Evolutionary conservation across 148 eudicot species (phyloP), one percentile per base, ranked within the genome.

Genomic region (Agrostemma githago): DNA sequence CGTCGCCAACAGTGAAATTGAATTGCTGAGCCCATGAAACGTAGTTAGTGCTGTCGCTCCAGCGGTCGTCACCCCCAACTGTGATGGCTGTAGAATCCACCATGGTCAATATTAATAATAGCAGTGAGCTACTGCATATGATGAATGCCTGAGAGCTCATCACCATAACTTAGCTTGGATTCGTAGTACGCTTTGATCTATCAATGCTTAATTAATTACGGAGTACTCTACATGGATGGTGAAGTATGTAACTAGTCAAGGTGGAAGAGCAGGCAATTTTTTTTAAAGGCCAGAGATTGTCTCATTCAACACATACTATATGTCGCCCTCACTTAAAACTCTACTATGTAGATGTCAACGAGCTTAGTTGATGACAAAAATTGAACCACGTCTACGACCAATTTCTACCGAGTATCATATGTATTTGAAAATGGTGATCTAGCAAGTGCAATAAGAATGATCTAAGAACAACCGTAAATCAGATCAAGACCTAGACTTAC

Each of bases 21-120:
- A 69, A 46, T n/a, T 68, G 67, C 11, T 73, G 11, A 6, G 85
- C 80, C 90, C 90, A 87, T 6, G 66, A 8, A 53, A 68, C 61
- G 69, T 85, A 87, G 58, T 75, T 66, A 16, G 66, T 62, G 46
- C 85, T 80, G 37, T 84, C 85, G 53, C 70, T 54, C 90, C 88
- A 87, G 53, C 80, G n/a, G 21, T 78, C 72, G 0, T 34, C 76
- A 2, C 79, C 89, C n/a, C 89, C 90, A 2, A 87, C 90, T 6
- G 56, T 67, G 53, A 81, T 83, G 41, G 71, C 66, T 76, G 75
- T 77, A 63, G 82, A 85, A 48, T 66, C 70, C 61, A 60, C 77
- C 54, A 39, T 17, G 64, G 48, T 57, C 2, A 76, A 56, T 9
- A 83, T 10, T 59, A 74, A 12, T 34, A 76, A 56, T 9, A 83